A percentile compares a stretch with the other conserved stretches of the same genome.
Conservation (phyloP, 2,329 filamentous ascomycete species). For the Helotiales sp. region DNA sequence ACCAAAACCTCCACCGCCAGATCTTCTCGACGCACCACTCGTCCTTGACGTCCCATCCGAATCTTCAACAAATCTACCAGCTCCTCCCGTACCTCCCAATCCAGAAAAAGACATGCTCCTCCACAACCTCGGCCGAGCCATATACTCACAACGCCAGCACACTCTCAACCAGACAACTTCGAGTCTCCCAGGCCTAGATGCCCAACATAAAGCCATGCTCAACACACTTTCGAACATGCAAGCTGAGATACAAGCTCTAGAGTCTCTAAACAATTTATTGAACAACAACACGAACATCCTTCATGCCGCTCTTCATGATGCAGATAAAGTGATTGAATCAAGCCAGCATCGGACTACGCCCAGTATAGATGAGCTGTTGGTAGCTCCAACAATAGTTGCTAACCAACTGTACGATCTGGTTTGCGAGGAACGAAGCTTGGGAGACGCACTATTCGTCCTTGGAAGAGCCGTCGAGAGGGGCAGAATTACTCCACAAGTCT, state of each 20-base stretch:
- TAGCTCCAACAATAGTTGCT: constrained; percentile 90
- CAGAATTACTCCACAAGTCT: constrained; percentile 68
- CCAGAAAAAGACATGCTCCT: constrained; percentile 91
- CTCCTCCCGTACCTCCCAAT: constrained; percentile 90
- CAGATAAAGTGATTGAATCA: constrained; percentile 74
- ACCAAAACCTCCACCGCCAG: constrained; percentile 39
- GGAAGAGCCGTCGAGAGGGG: constrained; percentile 74
- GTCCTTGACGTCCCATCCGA: constrained; percentile 48
- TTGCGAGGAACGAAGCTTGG: constrained; percentile 83
- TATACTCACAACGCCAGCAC: constrained; percentile 68
- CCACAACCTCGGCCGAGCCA: constrained; percentile 68
- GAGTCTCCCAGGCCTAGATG: constrained; percentile 72
- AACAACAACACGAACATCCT: constrained; percentile 77
- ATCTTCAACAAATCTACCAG: constrained; percentile 50
- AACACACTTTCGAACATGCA: constrained; percentile 69
- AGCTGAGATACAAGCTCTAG: constrained; percentile 70
- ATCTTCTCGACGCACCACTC: constrained; percentile 56
- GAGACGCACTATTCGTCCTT: constrained; percentile 83
- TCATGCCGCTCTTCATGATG: constrained; percentile 73
- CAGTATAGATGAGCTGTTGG: constrained; percentile 83
- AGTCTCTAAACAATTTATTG: constrained; percentile 69
- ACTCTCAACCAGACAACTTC: constrained; percentile 71
- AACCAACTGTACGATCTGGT: constrained; percentile 89
- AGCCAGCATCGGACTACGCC: constrained; percentile 70
- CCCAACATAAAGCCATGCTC: constrained; percentile 77